Evolutionary conservation across 2,329 filamentous ascomycete species (phyloP).

Genomic region (Xylariaceae sp.): DNA sequence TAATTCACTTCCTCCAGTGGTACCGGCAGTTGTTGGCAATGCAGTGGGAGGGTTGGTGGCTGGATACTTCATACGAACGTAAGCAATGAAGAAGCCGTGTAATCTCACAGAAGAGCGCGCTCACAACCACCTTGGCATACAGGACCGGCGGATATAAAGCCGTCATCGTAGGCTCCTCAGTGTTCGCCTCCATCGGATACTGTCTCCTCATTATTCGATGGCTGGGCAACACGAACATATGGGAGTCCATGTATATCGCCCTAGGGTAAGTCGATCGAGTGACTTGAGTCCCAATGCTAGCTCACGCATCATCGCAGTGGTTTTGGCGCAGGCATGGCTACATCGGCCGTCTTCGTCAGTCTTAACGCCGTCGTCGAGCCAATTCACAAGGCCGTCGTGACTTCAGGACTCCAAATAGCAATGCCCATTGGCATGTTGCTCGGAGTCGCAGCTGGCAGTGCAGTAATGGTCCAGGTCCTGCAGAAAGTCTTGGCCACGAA

Average conservation of each 20-base stretch:
- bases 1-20: slow-evolving; percentile 32
- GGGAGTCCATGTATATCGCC: slow-evolving; percentile 55
- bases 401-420: slow-evolving; percentile 42
- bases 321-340: slow-evolving; percentile 40
- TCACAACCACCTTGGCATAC: neutral
- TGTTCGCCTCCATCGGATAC: slow-evolving; percentile 46
- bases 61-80: slow-evolving; percentile 51
- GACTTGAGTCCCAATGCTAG: neutral
- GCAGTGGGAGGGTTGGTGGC: slow-evolving; percentile 57
- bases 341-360: slow-evolving; percentile 41
- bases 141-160: slow-evolving; percentile 58
- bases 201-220: slow-evolving; percentile 50
- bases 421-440: slow-evolving; percentile 36
- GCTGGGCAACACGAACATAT: slow-evolving; percentile 52
- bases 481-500: slow-evolving; percentile 29
- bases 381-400: slow-evolving; percentile 45
- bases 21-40: slow-evolving; percentile 64
- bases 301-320: slow-evolving; percentile 34
- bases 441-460: slow-evolving; percentile 26
- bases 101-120: neutral
- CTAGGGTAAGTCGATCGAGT: slow-evolving; percentile 36
- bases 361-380: slow-evolving; percentile 43
- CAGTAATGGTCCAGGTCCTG: slow-evolving; percentile 24
- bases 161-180: slow-evolving; percentile 45
- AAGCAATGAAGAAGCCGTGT: neutral